Evolutionary conservation across 106 monocot species (phyloP).

Genomic region (Dendrobium nobile): DNA sequence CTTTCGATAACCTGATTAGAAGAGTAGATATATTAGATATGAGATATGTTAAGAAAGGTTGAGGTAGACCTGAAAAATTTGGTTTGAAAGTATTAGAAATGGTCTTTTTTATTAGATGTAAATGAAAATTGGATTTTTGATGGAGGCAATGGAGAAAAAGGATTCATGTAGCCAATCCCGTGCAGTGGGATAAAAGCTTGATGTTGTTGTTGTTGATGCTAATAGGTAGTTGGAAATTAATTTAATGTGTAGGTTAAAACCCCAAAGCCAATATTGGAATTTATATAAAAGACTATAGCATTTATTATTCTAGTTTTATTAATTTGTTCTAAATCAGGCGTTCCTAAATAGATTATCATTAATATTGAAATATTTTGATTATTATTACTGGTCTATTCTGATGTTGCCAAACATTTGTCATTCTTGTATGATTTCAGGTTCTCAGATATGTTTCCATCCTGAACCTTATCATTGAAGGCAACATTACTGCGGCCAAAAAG

Average conservation of each 20-base stretch:
- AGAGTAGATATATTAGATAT: no score
- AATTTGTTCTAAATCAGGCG: not conserved
- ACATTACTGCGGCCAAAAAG: constrained; percentile 42
- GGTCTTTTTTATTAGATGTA: no score
- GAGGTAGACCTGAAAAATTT: no score
- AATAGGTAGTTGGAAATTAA: not conserved
- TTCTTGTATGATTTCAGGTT: constrained; percentile 32
- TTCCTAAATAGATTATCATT: not conserved
- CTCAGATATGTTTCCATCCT: constrained; percentile 35
- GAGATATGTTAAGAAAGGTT: no score
- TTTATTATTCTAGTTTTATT: not conserved
- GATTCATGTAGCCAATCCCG: no score
- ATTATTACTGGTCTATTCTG: not conserved
- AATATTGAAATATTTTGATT: not conserved
- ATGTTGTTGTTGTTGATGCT: not conserved
- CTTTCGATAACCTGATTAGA: no score
- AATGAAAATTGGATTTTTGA: no score
- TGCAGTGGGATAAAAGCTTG: no score
- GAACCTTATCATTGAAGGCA: constrained; percentile 47
- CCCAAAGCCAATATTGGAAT: not conserved
- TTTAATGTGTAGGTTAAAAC: not conserved
- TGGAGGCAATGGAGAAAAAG: no score
- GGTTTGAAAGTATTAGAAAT: no score
- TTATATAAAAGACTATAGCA: not conserved
- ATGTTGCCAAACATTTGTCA: not conserved